Conservation (phyloP, 192 early-diverging fungal species). For the Linnemannia exigua region DNA sequence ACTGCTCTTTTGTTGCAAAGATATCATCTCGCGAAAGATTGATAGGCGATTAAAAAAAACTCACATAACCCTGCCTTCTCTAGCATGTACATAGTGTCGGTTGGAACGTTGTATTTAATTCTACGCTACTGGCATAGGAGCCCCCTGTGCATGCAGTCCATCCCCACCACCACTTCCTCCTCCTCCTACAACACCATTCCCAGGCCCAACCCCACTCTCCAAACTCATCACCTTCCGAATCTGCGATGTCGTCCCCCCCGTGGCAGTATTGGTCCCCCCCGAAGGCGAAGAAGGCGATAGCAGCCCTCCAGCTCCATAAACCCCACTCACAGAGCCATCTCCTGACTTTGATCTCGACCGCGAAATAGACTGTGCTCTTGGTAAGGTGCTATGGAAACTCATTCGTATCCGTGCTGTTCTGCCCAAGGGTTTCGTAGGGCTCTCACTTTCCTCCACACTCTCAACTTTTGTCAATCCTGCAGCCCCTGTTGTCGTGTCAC, state of each 20-base stretch:
- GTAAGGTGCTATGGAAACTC: constrained; percentile 20
- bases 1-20: background rate
- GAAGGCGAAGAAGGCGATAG: background rate
- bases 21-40: background rate
- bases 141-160: background rate
- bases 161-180: too few species aligned
- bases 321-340: background rate
- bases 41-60: background rate
- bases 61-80: background rate
- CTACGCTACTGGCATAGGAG: background rate
- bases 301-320: background rate
- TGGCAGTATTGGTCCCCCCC: background rate
- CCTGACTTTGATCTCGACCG: constrained; percentile 22
- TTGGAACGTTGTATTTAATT: background rate
- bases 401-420: constrained; percentile 17
- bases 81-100: too few species aligned
- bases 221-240: constrained; percentile 26
- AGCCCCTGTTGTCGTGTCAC: background rate
- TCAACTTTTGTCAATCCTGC: background rate
- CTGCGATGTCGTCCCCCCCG: background rate
- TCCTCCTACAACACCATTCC: background rate
- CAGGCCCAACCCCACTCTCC: background rate
- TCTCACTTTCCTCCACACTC: constrained; percentile 2
- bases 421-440: constrained; percentile 16
- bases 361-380: background rate